Evolutionary conservation across 164 flowering plant species (phyloP).

Genomic region (Vitis cinerea): DNA sequence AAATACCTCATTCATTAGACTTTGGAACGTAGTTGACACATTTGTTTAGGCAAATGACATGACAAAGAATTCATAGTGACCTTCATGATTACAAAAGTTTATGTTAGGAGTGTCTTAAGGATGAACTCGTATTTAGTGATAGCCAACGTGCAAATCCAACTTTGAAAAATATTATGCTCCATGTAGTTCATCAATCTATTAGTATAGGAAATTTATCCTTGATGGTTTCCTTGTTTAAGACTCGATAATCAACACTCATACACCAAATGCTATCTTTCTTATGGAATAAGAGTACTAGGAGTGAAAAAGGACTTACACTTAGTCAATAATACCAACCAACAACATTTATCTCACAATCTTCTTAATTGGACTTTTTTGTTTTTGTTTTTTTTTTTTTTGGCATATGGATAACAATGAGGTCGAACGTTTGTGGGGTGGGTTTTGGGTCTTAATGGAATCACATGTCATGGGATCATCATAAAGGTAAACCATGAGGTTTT

Average conservation of each 20-base stretch:
- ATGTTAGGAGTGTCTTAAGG: neutral
- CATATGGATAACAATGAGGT: neutral
- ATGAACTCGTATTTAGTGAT: neutral
- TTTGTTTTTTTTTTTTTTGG: neutral
- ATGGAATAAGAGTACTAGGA: neutral
- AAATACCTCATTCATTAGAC: neutral
- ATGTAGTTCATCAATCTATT: neutral
- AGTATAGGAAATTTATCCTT: slow-evolving; percentile 7
- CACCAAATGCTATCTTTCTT: neutral
- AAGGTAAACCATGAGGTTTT: too few species aligned
- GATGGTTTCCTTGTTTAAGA: neutral
- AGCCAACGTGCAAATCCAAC: slow-evolving; percentile 1
- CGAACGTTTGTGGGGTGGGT: neutral
- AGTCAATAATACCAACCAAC: neutral
- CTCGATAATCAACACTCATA: neutral
- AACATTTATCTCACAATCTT: neutral
- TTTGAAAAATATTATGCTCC: slow-evolving; percentile 1
- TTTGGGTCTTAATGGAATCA: too few species aligned
- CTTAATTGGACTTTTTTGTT: neutral
- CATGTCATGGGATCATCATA: too few species aligned
- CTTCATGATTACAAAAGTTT: slow-evolving; percentile 6
- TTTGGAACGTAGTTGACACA: slow-evolving; percentile 8
- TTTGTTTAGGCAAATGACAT: slow-evolving; percentile 14
- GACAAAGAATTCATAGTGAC: slow-evolving; percentile 8
- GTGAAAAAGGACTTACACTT: neutral